Evolutionary conservation across 768 basidiomycete species (phyloP), one percentile per base, ranked within the genome.

Genomic region (Boletus rufocinnamomeus): DNA sequence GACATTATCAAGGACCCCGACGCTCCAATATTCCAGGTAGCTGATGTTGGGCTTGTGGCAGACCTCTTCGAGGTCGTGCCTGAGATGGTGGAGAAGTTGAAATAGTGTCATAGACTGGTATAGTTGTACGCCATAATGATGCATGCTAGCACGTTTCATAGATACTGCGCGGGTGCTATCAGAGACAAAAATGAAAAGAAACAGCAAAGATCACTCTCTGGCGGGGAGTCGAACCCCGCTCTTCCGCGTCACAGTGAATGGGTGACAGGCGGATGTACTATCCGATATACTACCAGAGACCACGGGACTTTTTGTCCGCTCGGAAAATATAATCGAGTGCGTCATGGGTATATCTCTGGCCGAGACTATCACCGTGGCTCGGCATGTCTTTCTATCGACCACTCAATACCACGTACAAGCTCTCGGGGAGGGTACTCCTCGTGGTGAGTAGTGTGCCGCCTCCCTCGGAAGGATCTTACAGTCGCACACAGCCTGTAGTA

Each of bases 21-120:
- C 67, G 97, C 97, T 10, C 97, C 97, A 1, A 99, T 99, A 69
- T 98, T 98, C 85, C 96, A 98, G 75, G 91, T 99, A 3, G 97
- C 97, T 19, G 97, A 99, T 73, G 84, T 89, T 16, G 96, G 96
- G 1, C 84, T 99, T 17, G 94, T 97, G 5, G 96, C 87, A 38
- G 97, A 99, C 72, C 79, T 98, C 47, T 99, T 89, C 67, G 88
- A 95, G 32, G 93, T 80, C 41, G 95, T 98, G 4, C 97, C 97
- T 0, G 86, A 97, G 75, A 75, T 99, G 53, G 84, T 90, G 35
- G 84, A 94, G 76, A 95, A 97, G 77, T 73, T 98, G 57, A 88
- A 95, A 76, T 71, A 75, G 65, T 72, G 56, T 58, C 49, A 23
- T 54, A 28, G 45, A 21, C 32, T 16, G 54, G 56, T 58, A 61